Base-by-base conservation (phyloP, 345 rosid species). In the Physaria fendleri region DNA sequence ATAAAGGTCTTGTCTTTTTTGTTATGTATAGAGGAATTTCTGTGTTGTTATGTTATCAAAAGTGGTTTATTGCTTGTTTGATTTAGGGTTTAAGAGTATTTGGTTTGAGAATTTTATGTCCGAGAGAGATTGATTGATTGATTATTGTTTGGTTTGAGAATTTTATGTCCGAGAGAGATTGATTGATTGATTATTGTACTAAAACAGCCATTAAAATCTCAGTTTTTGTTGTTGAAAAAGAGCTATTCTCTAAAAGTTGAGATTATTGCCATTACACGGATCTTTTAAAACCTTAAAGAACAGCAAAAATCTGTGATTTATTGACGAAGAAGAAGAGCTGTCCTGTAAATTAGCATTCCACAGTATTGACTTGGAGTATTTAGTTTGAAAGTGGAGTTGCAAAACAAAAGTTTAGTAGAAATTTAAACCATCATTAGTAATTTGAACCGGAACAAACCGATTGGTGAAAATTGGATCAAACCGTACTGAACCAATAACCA, bases 41-140 rank as follows among this genome's bases (percentile, higher is more conserved):
- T 16, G 6, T 5, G 40, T n/a, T n/a, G n/a, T 52, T 21, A 34
- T 68, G 54, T 60, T 18, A 16, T 32, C 18, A 16, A 35, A 55
- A 34, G 37, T 64, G 46, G 58, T 11, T 42, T 41, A 43, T 60
- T 68, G 35, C 32, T 37, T 52, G 56, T 44, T 68, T 45, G 42
- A 35, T 46, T 59, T 32, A 41, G 66, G 60, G 61, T 43, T 68
- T 59, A 33, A 42, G 66, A 51, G 14, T 16, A 24, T n/a, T n/a
- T n/a, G n/a, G n/a, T n/a, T n/a, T n/a, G n/a, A n/a, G n/a, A n/a
- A n/a, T n/a, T n/a, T n/a, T n/a, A n/a, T n/a, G n/a, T n/a, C n/a
- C n/a, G n/a, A n/a, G n/a, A n/a, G n/a, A n/a, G n/a, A n/a, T n/a
- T n/a, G n/a, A n/a, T n/a, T n/a, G n/a, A n/a, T n/a, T n/a, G n/a